Conservation (phyloP, 495 filamentous ascomycete species). For the Talaromyces adpressus region DNA sequence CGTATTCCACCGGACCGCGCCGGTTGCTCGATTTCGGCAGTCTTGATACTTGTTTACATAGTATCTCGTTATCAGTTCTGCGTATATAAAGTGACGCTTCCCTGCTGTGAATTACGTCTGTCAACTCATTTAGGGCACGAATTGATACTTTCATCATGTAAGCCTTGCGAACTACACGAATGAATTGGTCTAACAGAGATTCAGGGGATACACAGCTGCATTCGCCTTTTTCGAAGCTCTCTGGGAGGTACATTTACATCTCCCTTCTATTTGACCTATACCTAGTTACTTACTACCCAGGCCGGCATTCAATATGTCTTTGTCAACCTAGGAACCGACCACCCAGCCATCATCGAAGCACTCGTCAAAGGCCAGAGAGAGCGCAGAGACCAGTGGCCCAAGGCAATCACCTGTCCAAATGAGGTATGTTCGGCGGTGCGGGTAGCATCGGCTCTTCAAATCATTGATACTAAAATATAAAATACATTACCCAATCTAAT, state of each 20-base stretch:
- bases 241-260: constrained; percentile 50
- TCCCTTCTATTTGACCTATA: background rate
- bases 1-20: background rate
- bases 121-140: background rate
- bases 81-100: background rate
- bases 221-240: constrained; percentile 94
- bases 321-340: constrained; percentile 92
- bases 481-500: no score
- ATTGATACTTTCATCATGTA: background rate
- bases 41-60: background rate
- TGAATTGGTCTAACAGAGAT: background rate
- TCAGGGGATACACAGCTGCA: constrained; percentile 58
- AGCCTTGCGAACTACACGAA: background rate
- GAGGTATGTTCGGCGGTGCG: constrained; percentile 38
- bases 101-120: background rate
- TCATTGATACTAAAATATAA: background rate
- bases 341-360: constrained; percentile 90
- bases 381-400: constrained; percentile 62
- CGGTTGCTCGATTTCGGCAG: background rate
- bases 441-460: background rate
- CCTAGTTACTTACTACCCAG: constrained; percentile 25
- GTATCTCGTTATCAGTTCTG: background rate
- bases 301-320: constrained; percentile 86
- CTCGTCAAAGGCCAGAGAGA: constrained; percentile 81
- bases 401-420: constrained; percentile 89